Evolutionary conservation across 2,329 filamentous ascomycete species (phyloP).

Genomic region (Pyricularia sp.): DNA sequence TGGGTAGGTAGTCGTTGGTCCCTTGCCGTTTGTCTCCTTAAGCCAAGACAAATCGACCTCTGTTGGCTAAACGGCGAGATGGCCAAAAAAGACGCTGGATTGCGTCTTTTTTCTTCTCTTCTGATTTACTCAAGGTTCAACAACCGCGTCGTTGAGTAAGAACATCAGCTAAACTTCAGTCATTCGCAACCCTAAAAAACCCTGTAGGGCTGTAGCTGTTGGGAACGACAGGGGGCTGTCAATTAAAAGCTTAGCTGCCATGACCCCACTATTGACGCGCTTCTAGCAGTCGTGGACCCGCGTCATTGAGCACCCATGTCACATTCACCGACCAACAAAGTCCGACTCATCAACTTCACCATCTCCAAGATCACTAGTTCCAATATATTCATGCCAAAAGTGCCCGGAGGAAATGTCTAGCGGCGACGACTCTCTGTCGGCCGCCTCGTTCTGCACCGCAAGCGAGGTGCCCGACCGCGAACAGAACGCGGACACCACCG

Average conservation of each 20-base stretch:
- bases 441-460: slow-evolving; percentile 3
- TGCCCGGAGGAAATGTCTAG: background rate
- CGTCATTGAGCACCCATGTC: background rate
- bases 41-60: too few species aligned
- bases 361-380: background rate
- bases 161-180: background rate
- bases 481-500: slow-evolving; percentile 1
- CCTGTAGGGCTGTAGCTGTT: background rate
- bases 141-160: background rate
- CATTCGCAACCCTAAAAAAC: background rate
- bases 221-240: background rate
- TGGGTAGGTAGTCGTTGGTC: too few species aligned
- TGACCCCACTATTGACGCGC: background rate
- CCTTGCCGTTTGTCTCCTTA: too few species aligned
- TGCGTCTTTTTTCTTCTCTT: too few species aligned
- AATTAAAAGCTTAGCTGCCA: background rate
- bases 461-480: slow-evolving; percentile 3
- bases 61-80: too few species aligned
- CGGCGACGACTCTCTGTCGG: background rate
- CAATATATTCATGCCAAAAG: background rate
- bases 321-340: background rate
- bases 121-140: background rate
- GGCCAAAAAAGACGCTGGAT: too few species aligned
- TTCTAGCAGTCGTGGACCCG: background rate
- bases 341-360: background rate